Conservation (phyloP, 768 basidiomycete genomes). For the Boletus pseudo-olivaceus region DNA sequence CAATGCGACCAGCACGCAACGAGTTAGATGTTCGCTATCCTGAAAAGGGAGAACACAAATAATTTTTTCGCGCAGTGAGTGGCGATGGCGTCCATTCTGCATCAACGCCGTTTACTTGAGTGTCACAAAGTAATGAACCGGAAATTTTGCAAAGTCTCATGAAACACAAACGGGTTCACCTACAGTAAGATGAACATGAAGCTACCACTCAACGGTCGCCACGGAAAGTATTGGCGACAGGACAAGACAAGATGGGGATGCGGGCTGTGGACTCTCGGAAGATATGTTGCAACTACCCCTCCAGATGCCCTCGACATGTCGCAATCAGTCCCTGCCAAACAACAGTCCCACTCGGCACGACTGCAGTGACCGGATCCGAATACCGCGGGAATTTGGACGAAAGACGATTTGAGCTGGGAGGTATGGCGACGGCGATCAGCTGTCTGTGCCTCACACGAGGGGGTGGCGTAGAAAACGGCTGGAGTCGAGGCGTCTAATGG, state of each 20-base stretch:
- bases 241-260: background rate
- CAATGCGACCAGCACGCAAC: background rate
- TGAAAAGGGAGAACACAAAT: background rate
- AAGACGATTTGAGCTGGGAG: background rate
- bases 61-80: background rate
- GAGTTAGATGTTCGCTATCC: background rate
- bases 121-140: constrained; percentile 13
- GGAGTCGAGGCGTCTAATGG: constrained; percentile 2
- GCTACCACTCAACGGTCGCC: background rate
- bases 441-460: constrained; percentile 22
- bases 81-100: background rate
- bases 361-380: constrained; percentile 8
- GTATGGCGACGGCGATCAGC: constrained; percentile 27
- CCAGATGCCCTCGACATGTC: background rate
- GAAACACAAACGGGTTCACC: background rate
- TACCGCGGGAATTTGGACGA: constrained; percentile 8
- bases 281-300: background rate
- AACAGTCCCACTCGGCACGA: background rate
- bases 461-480: constrained; percentile 14
- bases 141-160: constrained; percentile 1
- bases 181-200: background rate
- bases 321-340: background rate
- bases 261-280: constrained; percentile 3
- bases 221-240: background rate
- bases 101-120: constrained; percentile 20